These are phyloP conservation scores for Tuctoria greenei DNA, from an alignment of 176 grass and related monocot genomes.

Conservation along the genomic window DNA sequence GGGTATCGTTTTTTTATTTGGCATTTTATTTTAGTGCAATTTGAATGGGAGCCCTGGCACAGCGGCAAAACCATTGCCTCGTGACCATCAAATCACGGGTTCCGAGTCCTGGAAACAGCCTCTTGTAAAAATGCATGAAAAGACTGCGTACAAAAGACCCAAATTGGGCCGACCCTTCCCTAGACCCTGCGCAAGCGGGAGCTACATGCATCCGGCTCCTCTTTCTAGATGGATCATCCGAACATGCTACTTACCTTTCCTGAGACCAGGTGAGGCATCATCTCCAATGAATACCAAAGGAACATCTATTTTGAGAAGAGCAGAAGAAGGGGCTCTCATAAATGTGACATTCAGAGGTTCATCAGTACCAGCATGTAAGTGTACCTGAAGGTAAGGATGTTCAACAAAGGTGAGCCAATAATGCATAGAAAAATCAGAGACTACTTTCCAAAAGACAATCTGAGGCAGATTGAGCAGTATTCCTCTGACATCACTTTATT, in stretches of 20 bases:
- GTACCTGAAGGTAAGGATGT: slow-evolving; percentile 50
- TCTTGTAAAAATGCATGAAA: too few relatives aligned
- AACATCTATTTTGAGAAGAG: slow-evolving; percentile 93
- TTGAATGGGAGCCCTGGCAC: too few relatives aligned
- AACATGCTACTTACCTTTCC: slow-evolving; percentile 59
- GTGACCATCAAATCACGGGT: too few relatives aligned
- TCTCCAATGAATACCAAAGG: slow-evolving; percentile 86
- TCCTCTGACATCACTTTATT: neutral
- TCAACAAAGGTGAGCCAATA: neutral
- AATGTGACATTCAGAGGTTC: slow-evolving; percentile 90
- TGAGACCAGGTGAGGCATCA: slow-evolving; percentile 90
- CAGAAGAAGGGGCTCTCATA: slow-evolving; percentile 84
- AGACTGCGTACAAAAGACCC: too few relatives aligned
- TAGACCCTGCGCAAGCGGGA: too few relatives aligned
- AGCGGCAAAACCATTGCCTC: too few relatives aligned
- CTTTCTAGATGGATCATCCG: neutral
- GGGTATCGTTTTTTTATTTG: neutral
- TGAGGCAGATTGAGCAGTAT: neutral
- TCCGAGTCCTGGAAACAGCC: too few relatives aligned
- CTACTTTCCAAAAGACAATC: neutral
- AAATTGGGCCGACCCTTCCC: too few relatives aligned
- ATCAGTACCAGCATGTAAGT: slow-evolving; percentile 81
- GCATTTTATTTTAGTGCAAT: neutral
- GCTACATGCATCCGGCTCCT: too few relatives aligned
- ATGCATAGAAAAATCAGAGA: neutral